Evolutionary conservation across 306 rosid genomes (phyloP), one percentile per base, ranked within the genome.

Genomic region (Cicer judaicum): DNA sequence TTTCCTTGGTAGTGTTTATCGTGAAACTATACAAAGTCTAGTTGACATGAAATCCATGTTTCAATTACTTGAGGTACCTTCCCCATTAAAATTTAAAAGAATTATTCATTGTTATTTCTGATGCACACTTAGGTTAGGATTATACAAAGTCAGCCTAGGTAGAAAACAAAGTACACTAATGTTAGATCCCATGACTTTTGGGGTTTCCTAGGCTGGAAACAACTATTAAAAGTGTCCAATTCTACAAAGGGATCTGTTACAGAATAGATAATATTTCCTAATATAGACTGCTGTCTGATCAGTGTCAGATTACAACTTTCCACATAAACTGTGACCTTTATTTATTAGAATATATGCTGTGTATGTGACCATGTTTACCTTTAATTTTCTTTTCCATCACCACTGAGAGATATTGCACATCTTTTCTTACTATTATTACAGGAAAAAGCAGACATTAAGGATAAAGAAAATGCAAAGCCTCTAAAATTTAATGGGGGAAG

Each of bases 31-130:
- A 79, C 98, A 94, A 84, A 91, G 97, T 83, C 89, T 94, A 72
- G 87, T 94, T 79, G 98, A 94, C 85, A 94, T 94, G 98, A 94
- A 90, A 69, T 80, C 97, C 72, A 83, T 94, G 98, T 94, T 94
- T 87, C 98, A 91, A 79, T 90, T 94, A 78, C 94, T 91, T 59
- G 98, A 94, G 98, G 98, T 94, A 91, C 79, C 41, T 68, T 70
- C 78, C 61, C 43, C 41, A 1, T 70, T 72, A 65, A 57, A 78
- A 68, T 69, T 72, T n/a, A 16, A 74, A 71, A 61, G 7, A 16
- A 54, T 64, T 9, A 42, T 42, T 64, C 18, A 64, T 18, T 12
- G 13, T 64, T 18, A 41, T 18, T 42, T 42, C 53, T 64, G 39
- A 42, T 42, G 6, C 53, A 16, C 53, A 42, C 38, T 7, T 65